Conservation (phyloP, 768 basidiomycete species). For the Candolleomyces eurysporus region DNA sequence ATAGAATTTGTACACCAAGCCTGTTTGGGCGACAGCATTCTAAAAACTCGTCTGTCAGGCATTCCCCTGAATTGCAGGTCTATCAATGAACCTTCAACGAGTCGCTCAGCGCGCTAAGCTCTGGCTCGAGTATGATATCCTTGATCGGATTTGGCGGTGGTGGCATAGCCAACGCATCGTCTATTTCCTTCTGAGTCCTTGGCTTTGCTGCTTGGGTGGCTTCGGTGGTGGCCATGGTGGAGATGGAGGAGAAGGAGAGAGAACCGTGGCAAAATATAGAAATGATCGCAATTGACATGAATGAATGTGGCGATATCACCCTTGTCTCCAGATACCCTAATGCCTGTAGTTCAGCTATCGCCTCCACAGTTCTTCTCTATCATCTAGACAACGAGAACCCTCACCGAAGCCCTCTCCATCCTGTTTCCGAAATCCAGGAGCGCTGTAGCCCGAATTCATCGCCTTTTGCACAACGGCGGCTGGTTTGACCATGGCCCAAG, state of each 20-base stretch:
- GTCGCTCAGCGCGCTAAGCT: constrained; percentile 53
- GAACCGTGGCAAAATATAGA: background rate
- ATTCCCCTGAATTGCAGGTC: no score
- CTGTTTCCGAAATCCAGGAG: no score
- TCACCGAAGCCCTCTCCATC: background rate
- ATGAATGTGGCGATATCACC: background rate
- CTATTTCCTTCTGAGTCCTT: constrained; percentile 20
- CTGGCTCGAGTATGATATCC: constrained; percentile 54
- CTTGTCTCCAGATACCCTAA: background rate
- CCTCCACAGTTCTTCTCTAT: background rate
- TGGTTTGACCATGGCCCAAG: background rate
- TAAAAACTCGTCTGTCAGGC: constrained; percentile 13
- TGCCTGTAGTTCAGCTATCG: background rate
- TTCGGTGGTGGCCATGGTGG: constrained; percentile 3
- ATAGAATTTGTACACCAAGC: constrained; percentile 69
- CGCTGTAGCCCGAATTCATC: no score
- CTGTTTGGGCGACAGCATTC: constrained; percentile 71
- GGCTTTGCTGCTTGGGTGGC: background rate
- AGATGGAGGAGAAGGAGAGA: background rate
- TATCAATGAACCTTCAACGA: constrained; percentile 51
- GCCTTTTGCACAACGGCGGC: no score
- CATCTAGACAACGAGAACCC: background rate
- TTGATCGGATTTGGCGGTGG: constrained; percentile 47
- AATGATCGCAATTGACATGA: background rate
- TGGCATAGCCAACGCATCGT: constrained; percentile 45